Evolutionary conservation across 2,329 filamentous ascomycete species (phyloP).

Genomic region (Exophiala calicioides): DNA sequence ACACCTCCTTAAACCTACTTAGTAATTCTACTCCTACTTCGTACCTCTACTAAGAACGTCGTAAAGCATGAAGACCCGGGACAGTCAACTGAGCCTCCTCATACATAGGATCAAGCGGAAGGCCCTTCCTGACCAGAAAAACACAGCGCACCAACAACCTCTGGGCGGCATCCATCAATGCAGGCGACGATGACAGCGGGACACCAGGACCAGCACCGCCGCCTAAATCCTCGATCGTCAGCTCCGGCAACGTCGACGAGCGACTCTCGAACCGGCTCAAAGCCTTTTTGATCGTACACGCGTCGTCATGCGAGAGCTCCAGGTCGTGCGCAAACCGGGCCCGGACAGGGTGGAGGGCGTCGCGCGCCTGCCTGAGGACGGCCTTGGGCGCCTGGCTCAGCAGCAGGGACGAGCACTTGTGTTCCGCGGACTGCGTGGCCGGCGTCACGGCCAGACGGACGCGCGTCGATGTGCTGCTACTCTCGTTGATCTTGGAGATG

Average conservation of each 20-base stretch:
- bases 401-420: slow-evolving; percentile 5
- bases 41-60: too few species aligned
- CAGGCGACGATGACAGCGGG: too few species aligned
- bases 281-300: background rate
- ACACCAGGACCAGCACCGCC: too few species aligned
- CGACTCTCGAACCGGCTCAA: slow-evolving; percentile 4
- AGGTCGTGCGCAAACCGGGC: background rate
- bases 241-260: slow-evolving; percentile 2
- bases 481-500: background rate
- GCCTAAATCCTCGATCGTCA: background rate
- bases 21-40: too few species aligned
- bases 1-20: too few species aligned
- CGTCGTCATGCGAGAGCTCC: background rate
- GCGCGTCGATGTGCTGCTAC: too few species aligned
- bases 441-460: too few species aligned
- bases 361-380: background rate
- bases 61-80: slow-evolving; percentile 6
- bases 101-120: slow-evolving; percentile 8
- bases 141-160: slow-evolving; percentile 2
- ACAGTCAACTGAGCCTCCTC: slow-evolving; percentile 10
- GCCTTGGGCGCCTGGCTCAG: background rate
- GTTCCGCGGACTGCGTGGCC: too few species aligned
- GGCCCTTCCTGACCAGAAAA: slow-evolving; percentile 6
- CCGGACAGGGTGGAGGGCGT: slow-evolving; percentile 1
- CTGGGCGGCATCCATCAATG: background rate